Base-by-base conservation (phyloP, 768 basidiomycete genomes). In the Pleurotus sapidus region DNA sequence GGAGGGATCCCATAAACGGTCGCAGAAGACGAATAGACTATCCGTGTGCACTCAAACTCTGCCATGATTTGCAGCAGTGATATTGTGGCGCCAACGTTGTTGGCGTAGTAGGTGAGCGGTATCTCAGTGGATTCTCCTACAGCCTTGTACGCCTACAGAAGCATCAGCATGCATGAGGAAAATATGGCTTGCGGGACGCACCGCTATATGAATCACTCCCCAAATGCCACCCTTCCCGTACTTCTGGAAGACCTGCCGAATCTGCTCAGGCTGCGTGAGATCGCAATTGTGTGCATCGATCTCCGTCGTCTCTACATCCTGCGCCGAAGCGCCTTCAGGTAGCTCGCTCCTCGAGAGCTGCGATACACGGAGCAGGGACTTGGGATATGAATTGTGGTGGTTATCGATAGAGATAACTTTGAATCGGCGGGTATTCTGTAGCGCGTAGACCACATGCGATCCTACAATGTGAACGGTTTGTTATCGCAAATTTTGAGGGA, bases 21-120 rank as follows among this genome's bases (percentile, higher is more conserved):
- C 5, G 97, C 97, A 20, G 94, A 96, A 9, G 95, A 98, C 1
- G 97, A 98, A 77, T 98, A 99, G 53, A 99, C 96, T 57, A 99
- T 76, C 59, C 93, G 84, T 54, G 82, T 80, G 75, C 91, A 93
- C 60, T 88, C 87, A 72, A 85, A 93, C 54, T 89, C 89, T 42
- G 78, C 74, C 95, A 96, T 96, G 62, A 84, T 78, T 76, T 95
- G 88, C 61, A 97, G 78, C 18, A 98, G 86, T 49, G 81, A 86
- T 57, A 97, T 72, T 5, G 95, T 95, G 4, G 93, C 95, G 45
- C 83, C 73, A 57, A 99, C 97, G 67, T 99, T 99, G 78, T 94
- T 95, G 63, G 83, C 77, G 71, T 98, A 99, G 74, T 99, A 99
- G 11, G 86, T 83, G 67, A 98, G 71, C 3, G 97, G 97, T 51